These are phyloP conservation scores for Tylopilus rubrobrunneus DNA, from an alignment of 768 basidiomycete genomes.

Conservation along the genomic window DNA sequence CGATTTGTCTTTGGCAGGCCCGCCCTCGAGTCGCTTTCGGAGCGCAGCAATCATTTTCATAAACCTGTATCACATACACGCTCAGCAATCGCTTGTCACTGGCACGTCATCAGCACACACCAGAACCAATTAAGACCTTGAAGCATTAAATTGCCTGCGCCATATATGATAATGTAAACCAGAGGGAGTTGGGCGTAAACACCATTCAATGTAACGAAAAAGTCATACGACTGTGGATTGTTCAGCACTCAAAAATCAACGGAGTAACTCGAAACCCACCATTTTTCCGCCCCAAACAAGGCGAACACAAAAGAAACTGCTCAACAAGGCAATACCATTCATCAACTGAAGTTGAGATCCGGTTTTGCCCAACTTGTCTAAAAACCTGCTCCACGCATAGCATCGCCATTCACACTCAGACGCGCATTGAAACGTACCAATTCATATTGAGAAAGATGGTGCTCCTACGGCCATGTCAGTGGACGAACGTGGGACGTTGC, in stretches of 20 bases:
- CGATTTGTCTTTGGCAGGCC: conserved; percentile 12
- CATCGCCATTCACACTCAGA: not conserved
- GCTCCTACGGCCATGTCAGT: conserved; percentile 41
- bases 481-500: not conserved
- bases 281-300: conserved; percentile 65
- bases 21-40: conserved; percentile 52
- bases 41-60: conserved; percentile 68
- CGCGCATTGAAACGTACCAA: conserved; percentile 47
- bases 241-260: conserved; percentile 1
- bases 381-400: conserved; percentile 44
- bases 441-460: conserved; percentile 88
- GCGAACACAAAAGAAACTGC: conserved; percentile 65
- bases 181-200: conserved; percentile 54
- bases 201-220: conserved; percentile 54
- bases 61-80: conserved; percentile 42
- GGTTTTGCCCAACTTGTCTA: conserved; percentile 73
- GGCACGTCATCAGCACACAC: conserved; percentile 37
- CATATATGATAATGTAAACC: conserved; percentile 48
- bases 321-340: conserved; percentile 67
- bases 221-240: conserved; percentile 54
- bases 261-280: conserved; percentile 13
- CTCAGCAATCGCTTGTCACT: not conserved
- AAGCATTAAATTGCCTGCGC: conserved; percentile 58
- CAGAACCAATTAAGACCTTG: conserved; percentile 78
- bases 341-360: conserved; percentile 63